Percentiles rank a stretch among this genome's conserved stretches.
Evolutionary conservation across 2,329 filamentous ascomycete genomes (phyloP).

Genomic region (Catunica adiposa): DNA sequence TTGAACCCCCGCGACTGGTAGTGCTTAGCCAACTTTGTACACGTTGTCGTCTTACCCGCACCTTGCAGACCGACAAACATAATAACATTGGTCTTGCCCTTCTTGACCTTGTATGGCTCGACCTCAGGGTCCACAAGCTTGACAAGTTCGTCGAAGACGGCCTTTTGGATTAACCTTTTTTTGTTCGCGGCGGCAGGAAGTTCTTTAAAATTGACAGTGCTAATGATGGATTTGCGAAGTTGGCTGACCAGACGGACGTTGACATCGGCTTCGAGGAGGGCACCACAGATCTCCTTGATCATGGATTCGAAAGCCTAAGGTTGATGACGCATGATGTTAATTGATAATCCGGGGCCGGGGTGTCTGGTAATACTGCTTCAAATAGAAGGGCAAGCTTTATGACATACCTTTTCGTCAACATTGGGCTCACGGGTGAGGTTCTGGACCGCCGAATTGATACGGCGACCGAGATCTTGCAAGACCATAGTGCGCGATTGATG

Average conservation of each 20-base stretch:
- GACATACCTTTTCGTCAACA: slow-evolving; percentile 75
- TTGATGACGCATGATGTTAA: neutral
- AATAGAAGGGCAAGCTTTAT: neutral
- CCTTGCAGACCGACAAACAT: slow-evolving; percentile 99
- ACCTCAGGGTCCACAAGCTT: slow-evolving; percentile 89
- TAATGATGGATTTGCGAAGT: slow-evolving; percentile 83
- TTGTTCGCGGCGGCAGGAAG: slow-evolving; percentile 87
- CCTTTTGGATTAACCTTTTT: slow-evolving; percentile 93
- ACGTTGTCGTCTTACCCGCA: slow-evolving; percentile 94
- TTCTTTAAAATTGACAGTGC: slow-evolving; percentile 86
- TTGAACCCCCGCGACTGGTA: slow-evolving; percentile 90
- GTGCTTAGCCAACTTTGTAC: slow-evolving; percentile 89
- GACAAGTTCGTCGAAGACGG: slow-evolving; percentile 93
- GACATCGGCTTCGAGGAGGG: slow-evolving; percentile 90
- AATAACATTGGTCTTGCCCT: slow-evolving; percentile 89
- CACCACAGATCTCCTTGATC: slow-evolving; percentile 95
- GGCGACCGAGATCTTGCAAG: slow-evolving; percentile 94
- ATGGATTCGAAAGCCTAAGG: slow-evolving; percentile 87
- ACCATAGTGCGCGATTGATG: slow-evolving; percentile 47
- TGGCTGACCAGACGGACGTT: slow-evolving; percentile 86
- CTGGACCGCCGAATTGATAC: slow-evolving; percentile 90
- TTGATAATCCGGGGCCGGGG: slow-evolving; percentile 6
- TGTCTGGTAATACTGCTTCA: neutral
- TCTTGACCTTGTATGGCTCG: slow-evolving; percentile 92
- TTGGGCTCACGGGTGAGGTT: slow-evolving; percentile 86